Percentiles rank a stretch among this genome's conserved stretches.
These are phyloP conservation scores for Symmetrospora coprosmae DNA, from an alignment of 768 basidiomycete species.

Conservation along the genomic window DNA sequence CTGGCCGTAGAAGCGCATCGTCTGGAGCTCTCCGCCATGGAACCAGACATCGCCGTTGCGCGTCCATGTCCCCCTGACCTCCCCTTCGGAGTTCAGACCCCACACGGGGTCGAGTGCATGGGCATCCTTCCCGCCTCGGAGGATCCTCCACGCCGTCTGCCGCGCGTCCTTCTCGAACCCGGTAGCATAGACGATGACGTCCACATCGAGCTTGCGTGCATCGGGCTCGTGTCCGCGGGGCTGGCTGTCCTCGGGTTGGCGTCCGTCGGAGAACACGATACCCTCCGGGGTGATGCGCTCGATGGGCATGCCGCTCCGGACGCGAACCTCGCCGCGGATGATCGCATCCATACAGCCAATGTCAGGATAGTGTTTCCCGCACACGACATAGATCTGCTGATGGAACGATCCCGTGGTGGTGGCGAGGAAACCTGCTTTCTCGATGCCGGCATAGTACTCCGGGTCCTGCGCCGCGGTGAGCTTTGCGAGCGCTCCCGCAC, in stretches of 20 bases:
- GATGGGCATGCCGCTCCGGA: conserved; percentile 48
- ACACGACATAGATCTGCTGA: background rate
- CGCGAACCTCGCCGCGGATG: conserved; percentile 51
- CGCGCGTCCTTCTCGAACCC: conserved; percentile 38
- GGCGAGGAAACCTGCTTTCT: conserved; percentile 13
- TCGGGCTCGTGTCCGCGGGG: too few species aligned
- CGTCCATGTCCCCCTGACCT: conserved; percentile 43
- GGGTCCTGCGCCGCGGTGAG: background rate
- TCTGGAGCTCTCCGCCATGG: conserved; percentile 8
- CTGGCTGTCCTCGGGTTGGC: too few species aligned
- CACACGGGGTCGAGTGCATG: conserved; percentile 48
- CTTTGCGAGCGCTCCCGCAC: background rate
- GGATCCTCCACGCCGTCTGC: background rate
- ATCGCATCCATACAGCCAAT: conserved; percentile 40
- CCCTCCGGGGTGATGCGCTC: conserved; percentile 41
- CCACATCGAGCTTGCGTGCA: conserved; percentile 42
- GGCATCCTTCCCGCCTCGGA: background rate
- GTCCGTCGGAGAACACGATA: conserved; percentile 44
- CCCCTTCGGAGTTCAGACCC: conserved; percentile 55
- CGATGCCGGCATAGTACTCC: background rate
- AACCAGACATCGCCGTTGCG: background rate
- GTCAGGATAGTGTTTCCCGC: conserved; percentile 14
- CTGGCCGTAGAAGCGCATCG: conserved; percentile 5
- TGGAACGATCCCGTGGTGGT: background rate
- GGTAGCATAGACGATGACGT: conserved; percentile 50